Percentiles rank a stretch among this genome's conserved stretches.
phyloP scores from a whole-genome alignment of 805 yeast species.

The Pichia sporocuriosa region DNA sequence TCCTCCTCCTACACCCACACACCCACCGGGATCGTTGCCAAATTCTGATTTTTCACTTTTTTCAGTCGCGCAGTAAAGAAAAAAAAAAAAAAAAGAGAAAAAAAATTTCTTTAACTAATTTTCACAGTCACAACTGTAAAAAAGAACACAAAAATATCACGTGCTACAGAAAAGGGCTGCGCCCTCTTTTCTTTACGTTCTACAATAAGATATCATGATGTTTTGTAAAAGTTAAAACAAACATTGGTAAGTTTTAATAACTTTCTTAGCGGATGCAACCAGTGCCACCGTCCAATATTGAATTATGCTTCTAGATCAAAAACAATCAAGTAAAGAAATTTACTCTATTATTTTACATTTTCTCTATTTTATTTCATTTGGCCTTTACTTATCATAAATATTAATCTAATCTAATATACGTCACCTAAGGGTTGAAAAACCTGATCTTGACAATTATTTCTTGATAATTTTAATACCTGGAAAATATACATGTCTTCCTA shows the following conservation, averaged over 20 bases:
- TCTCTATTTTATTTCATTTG: not conserved
- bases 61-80: too few relatives aligned
- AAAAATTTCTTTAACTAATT: too few relatives aligned
- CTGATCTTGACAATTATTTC: not conserved
- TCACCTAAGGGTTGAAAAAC: too few relatives aligned
- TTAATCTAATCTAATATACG: not conserved
- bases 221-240: not conserved
- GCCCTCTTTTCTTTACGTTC: not conserved
- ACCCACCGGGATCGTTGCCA: too few relatives aligned
- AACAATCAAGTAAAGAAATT: not conserved
- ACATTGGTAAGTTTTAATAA: conserved; percentile 45
- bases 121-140: conserved; percentile 7
- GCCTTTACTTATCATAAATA: not conserved
- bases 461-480: conserved; percentile 30
- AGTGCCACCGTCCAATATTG: conserved; percentile 52
- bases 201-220: not conserved
- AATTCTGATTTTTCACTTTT: too few relatives aligned
- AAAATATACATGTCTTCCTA: conserved; percentile 40
- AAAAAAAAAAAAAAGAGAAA: not conserved
- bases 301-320: conserved; percentile 13
- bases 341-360: not conserved
- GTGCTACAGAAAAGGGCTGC: not conserved
- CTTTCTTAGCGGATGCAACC: conserved; percentile 49
- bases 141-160: too few relatives aligned
- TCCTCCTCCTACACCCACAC: too few relatives aligned